These are phyloP conservation scores for Fusarium metavorans DNA, from an alignment of 2,329 filamentous ascomycete species.

Conservation along the genomic window DNA sequence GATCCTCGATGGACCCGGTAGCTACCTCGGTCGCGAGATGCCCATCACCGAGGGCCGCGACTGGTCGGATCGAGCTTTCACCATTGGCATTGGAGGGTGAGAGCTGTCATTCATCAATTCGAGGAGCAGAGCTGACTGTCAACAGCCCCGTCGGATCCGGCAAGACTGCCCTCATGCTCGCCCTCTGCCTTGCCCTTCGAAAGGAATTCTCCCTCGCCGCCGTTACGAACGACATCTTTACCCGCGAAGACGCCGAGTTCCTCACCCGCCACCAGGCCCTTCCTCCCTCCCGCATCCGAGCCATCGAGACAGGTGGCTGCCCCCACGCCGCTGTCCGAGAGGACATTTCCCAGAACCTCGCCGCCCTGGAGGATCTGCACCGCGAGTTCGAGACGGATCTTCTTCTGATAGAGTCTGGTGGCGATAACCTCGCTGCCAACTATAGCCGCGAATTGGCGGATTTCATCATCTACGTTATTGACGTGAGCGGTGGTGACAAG, in stretches of 20 bases:
- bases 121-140: not conserved
- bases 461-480: slow-evolving; percentile 98
- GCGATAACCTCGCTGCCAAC: slow-evolving; percentile 97
- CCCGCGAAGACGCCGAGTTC: slow-evolving; percentile 97
- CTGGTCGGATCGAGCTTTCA: slow-evolving; percentile 92
- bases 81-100: slow-evolving; percentile 97
- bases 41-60: slow-evolving; percentile 89
- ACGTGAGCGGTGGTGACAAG: slow-evolving; percentile 96
- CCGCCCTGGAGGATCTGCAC: slow-evolving; percentile 91
- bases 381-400: slow-evolving; percentile 82
- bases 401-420: slow-evolving; percentile 93
- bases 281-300: slow-evolving; percentile 84
- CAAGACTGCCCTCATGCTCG: slow-evolving; percentile 97
- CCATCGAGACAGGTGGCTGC: slow-evolving; percentile 97
- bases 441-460: slow-evolving; percentile 95
- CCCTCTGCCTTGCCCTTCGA: slow-evolving; percentile 87
- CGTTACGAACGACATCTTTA: slow-evolving; percentile 99
- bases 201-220: slow-evolving; percentile 87
- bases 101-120: slow-evolving; percentile 36
- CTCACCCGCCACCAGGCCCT: slow-evolving; percentile 88
- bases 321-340: slow-evolving; percentile 97
- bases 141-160: slow-evolving; percentile 91
- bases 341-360: slow-evolving; percentile 94
- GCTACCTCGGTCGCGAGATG: slow-evolving; percentile 91
- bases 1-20: slow-evolving; percentile 93